phyloP scores from a whole-genome alignment of 371 early-diverging fungal genomes.

The Circinella umbellata region DNA sequence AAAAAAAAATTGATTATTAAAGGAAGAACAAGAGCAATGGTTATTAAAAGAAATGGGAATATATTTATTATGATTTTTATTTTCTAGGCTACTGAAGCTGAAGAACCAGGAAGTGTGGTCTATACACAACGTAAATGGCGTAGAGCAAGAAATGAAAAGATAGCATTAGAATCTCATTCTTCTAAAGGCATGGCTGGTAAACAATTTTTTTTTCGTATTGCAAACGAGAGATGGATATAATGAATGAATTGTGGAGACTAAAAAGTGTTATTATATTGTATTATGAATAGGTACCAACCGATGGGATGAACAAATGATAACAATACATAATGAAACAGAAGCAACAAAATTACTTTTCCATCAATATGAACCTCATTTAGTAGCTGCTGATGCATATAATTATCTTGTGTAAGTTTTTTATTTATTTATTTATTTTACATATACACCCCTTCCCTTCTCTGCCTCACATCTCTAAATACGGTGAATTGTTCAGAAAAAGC shows the following conservation, averaged over 20 bases:
- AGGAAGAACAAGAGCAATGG: neutral
- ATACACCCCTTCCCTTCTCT: too few relatives aligned
- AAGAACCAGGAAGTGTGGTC: constrained; percentile 82
- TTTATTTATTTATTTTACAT: neutral
- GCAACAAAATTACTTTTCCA: constrained; percentile 70
- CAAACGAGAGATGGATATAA: neutral
- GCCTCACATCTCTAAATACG: neutral
- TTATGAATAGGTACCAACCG: constrained; percentile 46
- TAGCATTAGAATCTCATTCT: constrained; percentile 63
- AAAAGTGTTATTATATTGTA: neutral
- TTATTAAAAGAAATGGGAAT: neutral
- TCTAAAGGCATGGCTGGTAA: constrained; percentile 51
- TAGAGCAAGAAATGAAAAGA: constrained; percentile 70
- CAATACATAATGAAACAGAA: constrained; percentile 64
- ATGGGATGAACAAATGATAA: constrained; percentile 67
- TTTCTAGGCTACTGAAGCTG: constrained; percentile 75
- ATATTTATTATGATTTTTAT: neutral
- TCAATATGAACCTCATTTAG: constrained; percentile 78
- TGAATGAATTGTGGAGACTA: too few relatives aligned
- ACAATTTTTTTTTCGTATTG: neutral
- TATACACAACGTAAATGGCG: constrained; percentile 85
- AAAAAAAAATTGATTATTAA: too few relatives aligned
- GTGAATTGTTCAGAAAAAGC: neutral
- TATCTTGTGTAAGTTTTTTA: constrained; percentile 38
- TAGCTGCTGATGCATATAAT: constrained; percentile 72